phyloP scores from a whole-genome alignment of 768 basidiomycete species.

The Mrakia gelida region DNA sequence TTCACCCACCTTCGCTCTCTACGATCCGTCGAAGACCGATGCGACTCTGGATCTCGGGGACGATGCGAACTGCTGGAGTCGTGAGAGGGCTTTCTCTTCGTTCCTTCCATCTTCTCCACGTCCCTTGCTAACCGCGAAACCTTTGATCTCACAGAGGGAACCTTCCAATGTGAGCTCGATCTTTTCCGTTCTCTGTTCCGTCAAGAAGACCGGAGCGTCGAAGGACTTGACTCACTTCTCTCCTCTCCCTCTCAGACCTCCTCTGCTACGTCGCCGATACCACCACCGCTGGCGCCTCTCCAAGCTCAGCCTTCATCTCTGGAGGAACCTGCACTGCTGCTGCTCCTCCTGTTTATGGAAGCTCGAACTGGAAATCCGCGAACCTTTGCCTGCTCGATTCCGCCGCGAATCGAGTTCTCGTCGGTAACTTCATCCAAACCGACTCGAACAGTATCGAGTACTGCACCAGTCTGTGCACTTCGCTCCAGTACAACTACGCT shows the following conservation, averaged over 20 bases:
- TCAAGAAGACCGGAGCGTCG: too few species aligned
- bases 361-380: background rate
- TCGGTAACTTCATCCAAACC: conserved; percentile 7
- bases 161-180: background rate
- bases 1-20: conserved; percentile 9
- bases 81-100: background rate
- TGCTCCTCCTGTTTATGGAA: background rate
- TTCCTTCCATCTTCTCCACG: too few species aligned
- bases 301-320: conserved; percentile 5
- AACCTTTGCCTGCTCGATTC: background rate
- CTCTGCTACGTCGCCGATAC: conserved; percentile 10
- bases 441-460: background rate
- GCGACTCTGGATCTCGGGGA: background rate
- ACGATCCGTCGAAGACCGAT: background rate
- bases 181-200: background rate
- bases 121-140: too few species aligned
- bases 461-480: background rate
- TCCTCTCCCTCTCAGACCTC: background rate
- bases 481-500: conserved; percentile 5
- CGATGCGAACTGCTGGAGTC: conserved; percentile 15
- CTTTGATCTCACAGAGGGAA: background rate
- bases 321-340: background rate
- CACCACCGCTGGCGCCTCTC: background rate
- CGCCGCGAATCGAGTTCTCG: conserved; percentile 9
- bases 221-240: background rate